Evolutionary conservation across 1,284 basidiomycete species (phyloP), one percentile per base, ranked within the genome.

Genomic region (Spongiforma sp.): DNA sequence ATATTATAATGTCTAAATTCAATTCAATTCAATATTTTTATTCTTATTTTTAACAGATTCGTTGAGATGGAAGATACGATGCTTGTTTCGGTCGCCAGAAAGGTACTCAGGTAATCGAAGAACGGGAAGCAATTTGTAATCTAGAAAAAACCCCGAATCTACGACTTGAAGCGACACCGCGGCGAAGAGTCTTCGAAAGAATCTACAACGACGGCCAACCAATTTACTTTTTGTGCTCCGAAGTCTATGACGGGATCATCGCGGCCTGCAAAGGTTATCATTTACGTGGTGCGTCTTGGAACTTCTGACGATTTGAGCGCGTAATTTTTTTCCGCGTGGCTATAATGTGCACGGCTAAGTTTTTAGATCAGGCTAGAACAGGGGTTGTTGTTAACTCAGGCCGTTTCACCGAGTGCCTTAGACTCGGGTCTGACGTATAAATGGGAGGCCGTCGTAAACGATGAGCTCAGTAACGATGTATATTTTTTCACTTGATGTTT

Each of bases 251-350:
- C 46, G 50, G 62, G 67, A 76, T 73, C 63, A 59, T 70, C 71
- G 57, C 70, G 17, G 64, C 54, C 55, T 62, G 57, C 59, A 62
- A n/a, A 69, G 68, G 61, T 33, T 75, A 72, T 73, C 69, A 63
- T 62, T 73, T 76, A 73, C 74, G 74, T 75, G 64, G 69, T 72
- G 59, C 64, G 57, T 66, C 61, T 64, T 61, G 48, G 41, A 58
- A 30, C 59, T 57, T 65, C 62, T 55, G 54, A 34, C 9, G 61
- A 55, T 68, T 67, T 53, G 61, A 59, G 55, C 30, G 67, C 53
- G 60, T 68, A 64, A 64, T 59, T 65, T 58, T 12, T 57, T 57
- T 59, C 61, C 58, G 60, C 63, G 59, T 61, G 60, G 62, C 21
- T n/a, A 53, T 53, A 53, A 53, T 32, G 52, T 56, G 37, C 54